Conservation (phyloP, 352 stramenopile species). For the Salisapilia sapeloensis region DNA sequence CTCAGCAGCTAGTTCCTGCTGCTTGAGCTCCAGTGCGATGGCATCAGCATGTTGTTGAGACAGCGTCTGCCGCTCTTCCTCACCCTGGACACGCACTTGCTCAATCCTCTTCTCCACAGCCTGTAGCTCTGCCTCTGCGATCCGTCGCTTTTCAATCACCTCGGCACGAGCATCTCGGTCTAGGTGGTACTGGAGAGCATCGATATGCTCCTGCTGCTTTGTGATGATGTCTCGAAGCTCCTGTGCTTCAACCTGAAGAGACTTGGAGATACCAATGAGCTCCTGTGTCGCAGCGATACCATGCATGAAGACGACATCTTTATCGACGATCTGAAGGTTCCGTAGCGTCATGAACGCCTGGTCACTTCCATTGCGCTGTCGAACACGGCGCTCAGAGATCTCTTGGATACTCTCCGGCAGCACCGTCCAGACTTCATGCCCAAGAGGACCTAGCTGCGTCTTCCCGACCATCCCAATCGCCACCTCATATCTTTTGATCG, state of each 20-base stretch:
- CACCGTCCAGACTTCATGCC: slow-evolving; percentile 27
- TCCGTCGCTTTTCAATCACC: slow-evolving; percentile 38
- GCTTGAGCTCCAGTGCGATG: slow-evolving; percentile 21
- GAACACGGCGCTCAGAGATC: slow-evolving; percentile 28
- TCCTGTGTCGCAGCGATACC: slow-evolving; percentile 80
- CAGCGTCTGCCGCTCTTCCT: slow-evolving; percentile 35
- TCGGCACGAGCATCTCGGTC: slow-evolving; percentile 47
- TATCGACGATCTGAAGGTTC: slow-evolving; percentile 80
- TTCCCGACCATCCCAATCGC: slow-evolving; percentile 40
- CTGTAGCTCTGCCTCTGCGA: slow-evolving; percentile 18
- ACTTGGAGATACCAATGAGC: slow-evolving; percentile 23
- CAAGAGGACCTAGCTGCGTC: slow-evolving; percentile 53
- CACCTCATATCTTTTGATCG: slow-evolving; percentile 59
- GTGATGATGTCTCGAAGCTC: slow-evolving; percentile 7
- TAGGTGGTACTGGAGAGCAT: slow-evolving; percentile 26
- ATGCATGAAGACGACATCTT: slow-evolving; percentile 85
- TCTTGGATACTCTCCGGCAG: slow-evolving; percentile 62
- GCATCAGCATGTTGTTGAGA: no score
- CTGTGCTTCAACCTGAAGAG: slow-evolving; percentile 14
- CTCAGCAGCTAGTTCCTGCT: slow-evolving; percentile 18
- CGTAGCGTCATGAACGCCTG: slow-evolving; percentile 50
- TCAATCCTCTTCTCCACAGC: slow-evolving; percentile 18
- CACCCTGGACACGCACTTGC: slow-evolving; percentile 13
- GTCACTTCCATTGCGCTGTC: slow-evolving; percentile 24
- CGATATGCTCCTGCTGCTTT: slow-evolving; percentile 13